Percentiles rank a stretch among this genome's conserved stretches.
phyloP scores from a whole-genome alignment of 164 flowering plant genomes.

The Piper betle region DNA sequence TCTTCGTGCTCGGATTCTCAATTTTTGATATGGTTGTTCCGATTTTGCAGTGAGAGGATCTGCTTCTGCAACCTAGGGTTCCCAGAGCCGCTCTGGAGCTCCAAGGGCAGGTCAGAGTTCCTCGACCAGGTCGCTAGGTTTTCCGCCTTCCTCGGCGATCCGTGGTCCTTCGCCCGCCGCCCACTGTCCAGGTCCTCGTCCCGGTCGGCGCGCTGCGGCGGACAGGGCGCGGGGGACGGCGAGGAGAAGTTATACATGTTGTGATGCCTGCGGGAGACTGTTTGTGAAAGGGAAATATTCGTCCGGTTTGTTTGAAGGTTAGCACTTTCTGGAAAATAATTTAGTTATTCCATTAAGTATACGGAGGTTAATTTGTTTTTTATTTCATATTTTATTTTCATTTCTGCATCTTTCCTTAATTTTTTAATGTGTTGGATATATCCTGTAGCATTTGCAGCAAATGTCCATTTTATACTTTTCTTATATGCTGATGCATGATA shows the following conservation, averaged over 20 bases:
- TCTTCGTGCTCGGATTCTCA: conserved; percentile 7
- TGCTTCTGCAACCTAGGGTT: conserved; percentile 80
- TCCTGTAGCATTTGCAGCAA: too few species aligned
- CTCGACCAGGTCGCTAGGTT: conserved; percentile 33
- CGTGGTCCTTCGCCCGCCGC: too few species aligned
- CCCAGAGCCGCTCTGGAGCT: conserved; percentile 29
- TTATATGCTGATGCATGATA: too few species aligned
- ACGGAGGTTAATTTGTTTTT: too few species aligned
- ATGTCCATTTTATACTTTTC: too few species aligned
- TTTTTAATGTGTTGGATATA: too few species aligned
- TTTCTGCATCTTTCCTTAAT: too few species aligned
- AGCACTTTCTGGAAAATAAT: too few species aligned
- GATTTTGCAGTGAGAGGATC: conserved; percentile 42
- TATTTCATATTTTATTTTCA: too few species aligned
- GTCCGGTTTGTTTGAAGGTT: conserved; percentile 99
- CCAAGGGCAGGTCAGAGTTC: conserved; percentile 30
- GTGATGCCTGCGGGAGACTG: conserved; percentile 99
- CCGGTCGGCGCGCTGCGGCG: conserved; percentile 40
- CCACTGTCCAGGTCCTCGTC: conserved; percentile 77
- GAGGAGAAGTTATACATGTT: conserved; percentile 79
- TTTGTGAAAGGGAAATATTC: conserved; percentile 92
- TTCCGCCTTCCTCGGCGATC: too few species aligned
- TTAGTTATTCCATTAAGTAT: too few species aligned
- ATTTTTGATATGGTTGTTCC: background rate
- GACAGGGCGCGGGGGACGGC: conserved; percentile 12